Base-by-base conservation (phyloP, 1,284 basidiomycete genomes). In the Trichosporon sp. region DNA sequence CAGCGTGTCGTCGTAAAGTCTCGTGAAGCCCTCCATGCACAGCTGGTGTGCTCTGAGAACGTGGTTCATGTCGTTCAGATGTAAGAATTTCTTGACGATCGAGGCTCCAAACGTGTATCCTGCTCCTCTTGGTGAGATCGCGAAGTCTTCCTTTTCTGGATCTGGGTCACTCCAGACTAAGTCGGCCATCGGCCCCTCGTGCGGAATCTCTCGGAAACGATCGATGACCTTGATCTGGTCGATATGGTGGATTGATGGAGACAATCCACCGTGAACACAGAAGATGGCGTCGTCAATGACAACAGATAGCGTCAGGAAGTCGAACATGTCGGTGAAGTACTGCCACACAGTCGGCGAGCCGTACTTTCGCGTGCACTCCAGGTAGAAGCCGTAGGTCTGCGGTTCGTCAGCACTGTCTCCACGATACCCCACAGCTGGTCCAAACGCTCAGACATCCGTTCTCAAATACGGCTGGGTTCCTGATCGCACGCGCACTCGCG, bases 301-400 rank as follows among this genome's bases (percentile, higher is more conserved):
- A 71, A 97, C 96, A 46, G 93, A 95, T 67, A 99, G 87, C 6
- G 97, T 99, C 75, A 99, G 85, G 85, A 96, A 99, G 87, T 99
- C 97, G 84, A 99, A 99, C 97, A 99, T 98, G 86, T 99, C 97
- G 73, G 97, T 99, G 81, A 99, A 99, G 84, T 98, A 98, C 48
- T 94, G 96, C 97, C 97, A 99, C 51, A 98, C 96, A 77, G 93
- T 92, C 32, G 95, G 90, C 2, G 92, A 91, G 71, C 96, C 96
- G 80, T 99, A 99, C 86, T 99, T 99, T 66, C 96, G 89, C 56
- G 95, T 91, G 80, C 97, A 99, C 87, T 99, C 97, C 40, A 94
- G 92, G 85, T 99, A 99, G 86, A 99, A 99, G 14, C 97, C 97
- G 81, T 99, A 99, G 19, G 95, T 97, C 94, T 99, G 84, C 32